phyloP scores from a whole-genome alignment of 345 rosid genomes.

The Rubroshorea leprosula region DNA sequence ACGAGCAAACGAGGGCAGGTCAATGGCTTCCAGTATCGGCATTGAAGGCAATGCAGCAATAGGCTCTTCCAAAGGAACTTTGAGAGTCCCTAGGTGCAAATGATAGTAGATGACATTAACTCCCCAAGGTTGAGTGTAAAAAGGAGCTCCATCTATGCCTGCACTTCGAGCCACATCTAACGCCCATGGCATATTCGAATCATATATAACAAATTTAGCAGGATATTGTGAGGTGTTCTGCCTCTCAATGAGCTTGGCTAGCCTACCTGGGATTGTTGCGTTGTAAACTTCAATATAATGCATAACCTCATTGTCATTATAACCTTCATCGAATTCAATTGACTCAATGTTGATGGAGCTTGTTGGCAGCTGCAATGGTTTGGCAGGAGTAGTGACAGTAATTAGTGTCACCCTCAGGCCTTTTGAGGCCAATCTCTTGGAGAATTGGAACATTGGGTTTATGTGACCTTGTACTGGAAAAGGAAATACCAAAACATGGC shows the following conservation, averaged over 20 bases:
- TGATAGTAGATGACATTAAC: constrained; percentile 34
- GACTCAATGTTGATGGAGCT: constrained; percentile 23
- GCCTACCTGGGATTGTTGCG: constrained; percentile 13
- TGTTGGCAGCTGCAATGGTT: constrained; percentile 15
- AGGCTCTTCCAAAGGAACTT: constrained; percentile 25
- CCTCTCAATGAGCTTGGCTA: constrained; percentile 25
- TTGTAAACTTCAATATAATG: constrained; percentile 22
- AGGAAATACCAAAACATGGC: constrained; percentile 8
- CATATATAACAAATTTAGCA: constrained; percentile 29
- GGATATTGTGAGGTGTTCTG: constrained; percentile 11
- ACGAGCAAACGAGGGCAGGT: constrained; percentile 35
- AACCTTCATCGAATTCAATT: constrained; percentile 29
- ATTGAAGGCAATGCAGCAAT: constrained; percentile 22
- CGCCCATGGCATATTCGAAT: constrained; percentile 40
- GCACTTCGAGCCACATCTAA: constrained; percentile 28
- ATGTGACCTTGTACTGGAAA: constrained; percentile 27
- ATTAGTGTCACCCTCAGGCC: constrained; percentile 19
- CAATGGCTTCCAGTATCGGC: constrained; percentile 29
- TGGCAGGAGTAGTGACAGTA: constrained; percentile 6
- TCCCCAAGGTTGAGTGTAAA: constrained; percentile 38
- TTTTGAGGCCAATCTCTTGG: constrained; percentile 23
- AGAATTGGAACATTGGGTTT: constrained; percentile 29
- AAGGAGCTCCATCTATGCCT: constrained; percentile 28
- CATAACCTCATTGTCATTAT: constrained; percentile 1
- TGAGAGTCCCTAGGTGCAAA: constrained; percentile 18